phyloP scores from a whole-genome alignment of 225 moss, liverwort and hornwort genomes.

The Straminergon stramineum region DNA sequence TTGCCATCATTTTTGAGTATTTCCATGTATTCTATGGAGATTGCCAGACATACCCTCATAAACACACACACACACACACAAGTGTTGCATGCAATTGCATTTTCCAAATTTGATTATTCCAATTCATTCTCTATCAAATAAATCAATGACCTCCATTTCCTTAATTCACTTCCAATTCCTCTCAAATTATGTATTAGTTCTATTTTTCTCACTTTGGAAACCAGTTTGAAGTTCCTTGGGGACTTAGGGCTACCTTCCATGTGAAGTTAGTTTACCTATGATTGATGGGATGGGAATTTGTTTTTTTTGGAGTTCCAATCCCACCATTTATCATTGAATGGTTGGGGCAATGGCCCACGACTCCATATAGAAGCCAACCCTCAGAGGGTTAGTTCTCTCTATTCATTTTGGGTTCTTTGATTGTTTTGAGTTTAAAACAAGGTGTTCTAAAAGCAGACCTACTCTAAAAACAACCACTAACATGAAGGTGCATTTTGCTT shows the following conservation, averaged over 20 bases:
- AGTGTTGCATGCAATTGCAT: neutral
- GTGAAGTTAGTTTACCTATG: no score
- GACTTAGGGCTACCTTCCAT: no score
- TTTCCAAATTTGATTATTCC: fast-evolving
- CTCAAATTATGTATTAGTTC: neutral
- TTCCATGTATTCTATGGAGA: neutral
- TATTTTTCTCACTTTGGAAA: fast-evolving
- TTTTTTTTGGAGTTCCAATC: no score
- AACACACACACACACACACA: fast-evolving
- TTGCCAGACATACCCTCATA: fast-evolving
- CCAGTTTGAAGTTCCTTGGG: fast-evolving
- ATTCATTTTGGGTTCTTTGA: neutral
- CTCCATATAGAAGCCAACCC: no score
- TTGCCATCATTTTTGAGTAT: fast-evolving
- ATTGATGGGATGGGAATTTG: no score
- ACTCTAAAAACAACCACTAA: no score
- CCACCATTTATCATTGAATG: no score
- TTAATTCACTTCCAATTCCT: neutral
- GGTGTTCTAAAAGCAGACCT: no score
- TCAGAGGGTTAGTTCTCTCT: no score
- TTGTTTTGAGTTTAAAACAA: neutral
- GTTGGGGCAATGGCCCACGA: fast-evolving
- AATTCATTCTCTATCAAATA: neutral
- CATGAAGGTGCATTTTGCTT: no score
- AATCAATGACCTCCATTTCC: neutral